Evolutionary conservation across 257 asterid species (phyloP), one percentile per base, ranked within the genome.

Genomic region (Prunella vulgaris): DNA sequence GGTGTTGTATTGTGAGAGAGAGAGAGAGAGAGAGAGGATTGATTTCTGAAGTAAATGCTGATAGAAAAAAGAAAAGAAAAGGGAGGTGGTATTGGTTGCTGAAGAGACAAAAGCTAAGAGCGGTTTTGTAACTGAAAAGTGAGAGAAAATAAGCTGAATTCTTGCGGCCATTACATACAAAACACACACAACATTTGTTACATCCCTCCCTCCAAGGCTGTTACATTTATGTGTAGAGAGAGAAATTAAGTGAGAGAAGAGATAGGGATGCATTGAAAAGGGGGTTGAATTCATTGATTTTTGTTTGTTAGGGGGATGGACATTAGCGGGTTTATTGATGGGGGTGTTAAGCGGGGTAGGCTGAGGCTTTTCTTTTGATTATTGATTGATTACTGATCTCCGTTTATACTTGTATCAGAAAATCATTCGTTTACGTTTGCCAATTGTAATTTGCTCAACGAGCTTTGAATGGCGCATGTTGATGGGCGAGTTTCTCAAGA

Each of bases 111-210:
- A 80, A 78, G 63, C 62, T 20, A 72, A 80, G 73, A 74, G 87
- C 74, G 85, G 95, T 82, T 79, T 89, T 81, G 90, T 87, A 89
- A 89, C 96, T 78, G 92, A 84, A 80, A 84, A 82, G 93, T 74
- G 86, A 73, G 86, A 79, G 88, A 75, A 79, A 62, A 67, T 57
- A 74, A 77, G 81, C 80, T 67, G 68, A 58, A 75, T 74, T 68
- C 62, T 72, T 75, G 71, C 84, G 61, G 60, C 75, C 85, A 75
- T 65, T 70, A 49, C 81, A 68, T 84, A 66, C 76, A 49, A 69
- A 75, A 61, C 68, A 49, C 81, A 68, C 86, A 66, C 76, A 49
- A 69, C 76, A 71, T 48, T 72, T 63, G 74, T 64, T 75, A n/a
- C n/a, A n/a, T n/a, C n/a, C n/a, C n/a, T n/a, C n/a, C 60, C 64